These are phyloP conservation scores for Moringa oleifera DNA, from an alignment of 345 rosid genomes.

Conservation along the genomic window DNA sequence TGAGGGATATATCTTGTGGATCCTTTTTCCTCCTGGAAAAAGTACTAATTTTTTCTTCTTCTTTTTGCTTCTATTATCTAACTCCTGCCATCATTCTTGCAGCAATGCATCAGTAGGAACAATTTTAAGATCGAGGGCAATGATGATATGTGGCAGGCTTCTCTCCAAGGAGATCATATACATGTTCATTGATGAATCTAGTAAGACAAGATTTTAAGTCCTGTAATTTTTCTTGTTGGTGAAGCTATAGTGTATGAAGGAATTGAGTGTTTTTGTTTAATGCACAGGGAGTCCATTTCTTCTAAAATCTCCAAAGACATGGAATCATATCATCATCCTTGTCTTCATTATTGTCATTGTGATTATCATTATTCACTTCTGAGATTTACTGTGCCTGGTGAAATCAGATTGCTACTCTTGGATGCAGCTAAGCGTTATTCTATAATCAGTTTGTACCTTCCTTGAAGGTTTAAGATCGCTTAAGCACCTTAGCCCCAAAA, in stretches of 20 bases:
- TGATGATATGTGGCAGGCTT: conserved; percentile 78
- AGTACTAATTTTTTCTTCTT: neutral
- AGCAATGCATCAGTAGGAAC: conserved; percentile 52
- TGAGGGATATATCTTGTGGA: conserved; percentile 9
- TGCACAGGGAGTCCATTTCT: too few species aligned
- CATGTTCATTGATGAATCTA: conserved; percentile 44
- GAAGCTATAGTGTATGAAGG: neutral
- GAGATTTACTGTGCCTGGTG: too few species aligned
- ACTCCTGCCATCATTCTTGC: conserved; percentile 3
- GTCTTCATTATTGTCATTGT: too few species aligned
- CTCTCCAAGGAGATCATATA: conserved; percentile 54
- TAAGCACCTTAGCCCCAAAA: neutral
- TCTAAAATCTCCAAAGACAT: too few species aligned
- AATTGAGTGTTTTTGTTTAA: too few species aligned
- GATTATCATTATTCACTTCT: too few species aligned
- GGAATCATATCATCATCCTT: too few species aligned
- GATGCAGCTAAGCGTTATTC: neutral
- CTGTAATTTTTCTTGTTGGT: neutral
- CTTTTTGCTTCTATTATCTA: neutral
- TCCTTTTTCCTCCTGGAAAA: neutral
- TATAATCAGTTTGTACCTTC: too few species aligned
- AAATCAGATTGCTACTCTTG: too few species aligned
- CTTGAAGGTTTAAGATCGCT: neutral
- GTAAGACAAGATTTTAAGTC: conserved; percentile 34
- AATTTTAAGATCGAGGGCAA: conserved; percentile 70